Percentiles rank a stretch among this genome's conserved stretches.
Evolutionary conservation across 305 asterid species (phyloP).

Genomic region (Fraxinus floribunda): DNA sequence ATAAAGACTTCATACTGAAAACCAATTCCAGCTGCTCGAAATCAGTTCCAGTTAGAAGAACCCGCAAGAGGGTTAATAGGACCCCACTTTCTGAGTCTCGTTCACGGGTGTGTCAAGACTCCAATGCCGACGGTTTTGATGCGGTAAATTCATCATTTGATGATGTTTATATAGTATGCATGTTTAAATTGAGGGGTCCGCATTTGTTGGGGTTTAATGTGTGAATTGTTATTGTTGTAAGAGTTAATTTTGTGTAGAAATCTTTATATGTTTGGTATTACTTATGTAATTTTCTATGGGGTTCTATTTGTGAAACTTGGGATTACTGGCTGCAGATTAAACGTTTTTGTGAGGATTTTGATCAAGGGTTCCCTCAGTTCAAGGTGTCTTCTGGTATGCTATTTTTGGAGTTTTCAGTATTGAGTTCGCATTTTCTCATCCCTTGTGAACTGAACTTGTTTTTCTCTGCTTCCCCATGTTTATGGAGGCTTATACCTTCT

Average conservation of each 20-base stretch:
- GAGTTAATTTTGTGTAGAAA: neutral
- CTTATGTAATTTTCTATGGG: neutral
- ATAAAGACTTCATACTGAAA: constrained; percentile 23
- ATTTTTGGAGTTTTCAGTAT: constrained; percentile 22
- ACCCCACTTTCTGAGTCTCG: constrained; percentile 40
- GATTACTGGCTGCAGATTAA: constrained; percentile 49
- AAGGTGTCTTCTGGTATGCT: constrained; percentile 91
- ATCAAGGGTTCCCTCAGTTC: constrained; percentile 62
- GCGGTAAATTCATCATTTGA: constrained; percentile 40
- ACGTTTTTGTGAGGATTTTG: constrained; percentile 64
- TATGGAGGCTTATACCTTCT: constrained; percentile 6
- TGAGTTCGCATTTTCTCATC: constrained; percentile 10
- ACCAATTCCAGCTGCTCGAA: constrained; percentile 36
- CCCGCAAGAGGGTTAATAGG: constrained; percentile 57
- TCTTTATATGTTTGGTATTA: neutral
- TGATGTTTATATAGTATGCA: neutral
- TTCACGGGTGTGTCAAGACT: constrained; percentile 29
- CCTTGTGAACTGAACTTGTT: neutral
- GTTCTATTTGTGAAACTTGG: neutral
- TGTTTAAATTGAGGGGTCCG: neutral
- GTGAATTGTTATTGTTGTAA: neutral
- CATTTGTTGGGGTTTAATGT: neutral
- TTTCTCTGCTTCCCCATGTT: constrained; percentile 16
- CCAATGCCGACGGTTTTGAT: constrained; percentile 47
- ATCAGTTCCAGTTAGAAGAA: constrained; percentile 52